Evolutionary conservation across 345 rosid species (phyloP).

Genomic region (Melaleuca alternifolia): DNA sequence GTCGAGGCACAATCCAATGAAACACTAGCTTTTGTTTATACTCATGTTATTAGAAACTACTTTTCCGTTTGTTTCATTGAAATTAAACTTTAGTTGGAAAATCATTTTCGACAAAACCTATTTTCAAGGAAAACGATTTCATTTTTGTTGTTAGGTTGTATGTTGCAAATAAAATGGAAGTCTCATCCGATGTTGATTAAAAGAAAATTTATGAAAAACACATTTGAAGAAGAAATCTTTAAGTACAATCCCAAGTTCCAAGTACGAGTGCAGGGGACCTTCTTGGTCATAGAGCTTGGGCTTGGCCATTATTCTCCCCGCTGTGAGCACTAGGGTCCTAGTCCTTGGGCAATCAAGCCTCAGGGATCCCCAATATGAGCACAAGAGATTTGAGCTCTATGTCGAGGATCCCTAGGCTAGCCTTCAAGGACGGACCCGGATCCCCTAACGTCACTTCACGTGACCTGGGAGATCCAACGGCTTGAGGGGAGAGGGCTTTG

Average conservation of each 20-base stretch:
- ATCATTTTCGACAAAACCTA: not conserved
- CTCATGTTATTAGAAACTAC: not conserved
- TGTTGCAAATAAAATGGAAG: not conserved
- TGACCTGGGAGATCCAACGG: too few relatives aligned
- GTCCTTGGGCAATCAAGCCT: too few relatives aligned
- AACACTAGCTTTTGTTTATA: not conserved
- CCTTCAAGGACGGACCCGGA: not conserved
- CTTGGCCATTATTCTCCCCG: too few relatives aligned
- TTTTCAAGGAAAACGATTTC: not conserved
- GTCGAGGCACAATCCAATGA: too few relatives aligned
- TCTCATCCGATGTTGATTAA: fast-evolving
- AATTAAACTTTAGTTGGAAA: not conserved
- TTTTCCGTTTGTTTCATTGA: not conserved
- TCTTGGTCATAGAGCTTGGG: too few relatives aligned
- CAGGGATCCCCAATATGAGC: too few relatives aligned
- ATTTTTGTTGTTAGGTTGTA: not conserved
- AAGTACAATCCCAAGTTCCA: not conserved
- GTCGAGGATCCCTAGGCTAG: not conserved
- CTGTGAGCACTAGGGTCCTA: too few relatives aligned
- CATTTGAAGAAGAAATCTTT: not conserved
- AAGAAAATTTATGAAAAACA: not conserved
- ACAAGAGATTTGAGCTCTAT: not conserved
- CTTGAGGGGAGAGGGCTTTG: too few relatives aligned
- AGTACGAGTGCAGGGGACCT: not conserved
- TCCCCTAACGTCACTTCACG: too few relatives aligned